Base-by-base conservation (phyloP, 805 yeast genomes). In the Hanseniaspora hatyaiensis region DNA sequence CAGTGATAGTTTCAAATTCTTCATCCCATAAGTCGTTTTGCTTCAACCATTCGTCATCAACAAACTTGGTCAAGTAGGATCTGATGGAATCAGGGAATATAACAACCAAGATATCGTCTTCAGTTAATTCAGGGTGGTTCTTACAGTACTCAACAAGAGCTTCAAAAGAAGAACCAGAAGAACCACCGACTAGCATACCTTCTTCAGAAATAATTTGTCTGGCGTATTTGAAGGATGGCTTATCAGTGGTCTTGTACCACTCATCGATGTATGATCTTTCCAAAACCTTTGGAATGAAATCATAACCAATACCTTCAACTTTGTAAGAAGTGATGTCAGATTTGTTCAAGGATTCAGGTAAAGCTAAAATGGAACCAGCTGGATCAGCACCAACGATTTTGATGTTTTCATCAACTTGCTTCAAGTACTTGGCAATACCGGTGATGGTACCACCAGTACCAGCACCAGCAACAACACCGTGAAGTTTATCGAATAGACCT, bases 361-460 rank as follows among this genome's bases (percentile, higher is more conserved):
- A 70, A 28, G 94, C 94, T 55, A 84, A 73, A 56, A 84, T 82
- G 41, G 94, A 85, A 28, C 95, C 95, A 53, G 75, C 70, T 33
- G 95, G 95, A 66, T 84, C 95, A 36, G 94, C 94, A 55, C 81
- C 95, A 43, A 80, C 72, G 36, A 84, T 74, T 50, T 69, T 62
- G 52, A 84, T 68, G 13, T 75, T 65, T 22, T 77, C 66, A 63
- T 82, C 73, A 22, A 49, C 48, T 61, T 77, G 83, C 67, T 83
- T 83, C 62, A 84, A 70, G 57, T 78, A 85, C 55, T 70, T 72
- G 49, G 92, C 76, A 55, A 82, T 82, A 67, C 95, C 95, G 45
- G 83, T 69, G 60, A 84, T 80, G 47, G 95, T 84, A 66, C 95
- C 95, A 65, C 95, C 95, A 50, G 95, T 84, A 66, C 95, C 95